These are phyloP conservation scores for Termitomyces sp. DNA, from an alignment of 768 basidiomycete species.

Conservation along the genomic window DNA sequence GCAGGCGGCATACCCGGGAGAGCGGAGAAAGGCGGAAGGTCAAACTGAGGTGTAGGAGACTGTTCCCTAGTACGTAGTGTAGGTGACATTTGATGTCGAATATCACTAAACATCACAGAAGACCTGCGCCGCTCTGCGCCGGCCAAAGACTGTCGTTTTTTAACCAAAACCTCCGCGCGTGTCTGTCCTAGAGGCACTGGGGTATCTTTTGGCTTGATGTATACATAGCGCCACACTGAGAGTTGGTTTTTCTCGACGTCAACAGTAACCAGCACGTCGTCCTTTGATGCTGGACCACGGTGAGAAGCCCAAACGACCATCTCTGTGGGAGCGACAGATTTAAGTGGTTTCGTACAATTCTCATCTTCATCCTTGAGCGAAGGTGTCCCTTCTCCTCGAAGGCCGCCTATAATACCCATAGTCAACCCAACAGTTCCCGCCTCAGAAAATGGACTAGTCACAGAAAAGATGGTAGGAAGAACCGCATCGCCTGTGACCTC, in stretches of 20 bases:
- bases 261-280: constrained; percentile 54
- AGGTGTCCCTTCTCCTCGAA: constrained; percentile 22
- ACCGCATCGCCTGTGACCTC: constrained; percentile 57
- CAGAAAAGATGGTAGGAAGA: constrained; percentile 76
- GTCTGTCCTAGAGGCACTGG: constrained; percentile 33
- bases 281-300: constrained; percentile 30
- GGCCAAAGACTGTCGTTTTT: constrained; percentile 36
- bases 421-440: constrained; percentile 67
- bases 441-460: constrained; percentile 74
- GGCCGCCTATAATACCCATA: constrained; percentile 48
- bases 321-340: constrained; percentile 56
- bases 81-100: constrained; percentile 33
- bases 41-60: constrained; percentile 28
- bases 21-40: constrained; percentile 38
- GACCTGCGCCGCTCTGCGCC: constrained; percentile 31
- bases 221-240: constrained; percentile 70
- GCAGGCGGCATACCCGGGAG: constrained; percentile 49
- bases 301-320: constrained; percentile 58
- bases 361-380: constrained; percentile 51
- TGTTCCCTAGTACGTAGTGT: constrained; percentile 25
- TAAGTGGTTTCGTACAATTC: constrained; percentile 41
- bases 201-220: constrained; percentile 53
- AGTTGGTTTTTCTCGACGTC: constrained; percentile 46
- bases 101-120: constrained; percentile 30
- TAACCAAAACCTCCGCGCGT: constrained; percentile 18